Evolutionary conservation across 2,329 filamentous ascomycete species (phyloP).

Genomic region (Zelopaecilomyces penicillatus): DNA sequence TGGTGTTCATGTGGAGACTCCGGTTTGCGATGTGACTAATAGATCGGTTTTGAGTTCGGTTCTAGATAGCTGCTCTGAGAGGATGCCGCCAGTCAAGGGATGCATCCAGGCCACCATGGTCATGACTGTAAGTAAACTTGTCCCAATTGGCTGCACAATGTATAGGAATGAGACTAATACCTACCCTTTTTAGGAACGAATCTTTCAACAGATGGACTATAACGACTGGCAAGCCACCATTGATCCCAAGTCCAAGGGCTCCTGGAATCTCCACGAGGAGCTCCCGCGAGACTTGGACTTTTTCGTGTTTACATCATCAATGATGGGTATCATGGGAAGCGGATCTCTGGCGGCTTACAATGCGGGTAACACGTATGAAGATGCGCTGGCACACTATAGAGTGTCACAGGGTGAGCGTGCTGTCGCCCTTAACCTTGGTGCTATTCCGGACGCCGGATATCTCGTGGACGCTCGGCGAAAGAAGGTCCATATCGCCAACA

Average conservation of each 20-base stretch:
- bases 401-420: neutral
- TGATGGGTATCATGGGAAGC: slow-evolving; percentile 24
- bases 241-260: slow-evolving; percentile 26
- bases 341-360: slow-evolving; percentile 32
- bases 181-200: slow-evolving; percentile 15
- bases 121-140: too few relatives aligned
- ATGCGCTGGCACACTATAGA: slow-evolving; percentile 14
- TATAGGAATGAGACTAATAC: too few relatives aligned
- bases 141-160: too few relatives aligned
- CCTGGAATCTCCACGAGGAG: slow-evolving; percentile 20
- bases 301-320: slow-evolving; percentile 28
- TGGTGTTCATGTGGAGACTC: slow-evolving; percentile 8
- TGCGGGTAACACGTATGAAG: slow-evolving; percentile 23
- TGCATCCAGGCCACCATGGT: slow-evolving; percentile 21
- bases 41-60: slow-evolving; percentile 1
- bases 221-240: slow-evolving; percentile 16
- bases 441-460: too few relatives aligned
- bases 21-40: slow-evolving; percentile 11
- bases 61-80: slow-evolving; percentile 7
- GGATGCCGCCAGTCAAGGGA: slow-evolving; percentile 15
- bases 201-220: slow-evolving; percentile 21
- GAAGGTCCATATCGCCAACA: too few relatives aligned
- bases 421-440: neutral
- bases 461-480: too few relatives aligned
- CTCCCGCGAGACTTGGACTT: slow-evolving; percentile 22